A percentile compares a stretch with the other conserved stretches of the same genome.
Evolutionary conservation across 257 asterid genomes (phyloP).

Genomic region (Nicotiana sylvestris): DNA sequence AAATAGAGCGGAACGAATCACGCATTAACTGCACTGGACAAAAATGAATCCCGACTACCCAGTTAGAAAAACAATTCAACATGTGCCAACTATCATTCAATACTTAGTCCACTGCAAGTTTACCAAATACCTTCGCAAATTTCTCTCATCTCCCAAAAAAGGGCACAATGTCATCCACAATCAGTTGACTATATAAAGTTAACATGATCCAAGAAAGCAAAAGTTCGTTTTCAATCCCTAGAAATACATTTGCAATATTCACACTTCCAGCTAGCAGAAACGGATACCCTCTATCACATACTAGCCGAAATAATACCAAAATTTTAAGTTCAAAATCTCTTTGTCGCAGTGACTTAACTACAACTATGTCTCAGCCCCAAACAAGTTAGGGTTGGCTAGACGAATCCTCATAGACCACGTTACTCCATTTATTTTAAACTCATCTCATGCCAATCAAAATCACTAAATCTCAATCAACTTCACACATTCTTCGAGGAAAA

Average conservation of each 20-base stretch:
- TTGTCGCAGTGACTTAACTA: not conserved
- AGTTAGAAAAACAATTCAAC: not conserved
- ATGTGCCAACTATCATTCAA: not conserved
- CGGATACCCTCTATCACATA: not conserved
- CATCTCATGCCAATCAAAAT: not conserved
- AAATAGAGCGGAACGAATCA: not conserved
- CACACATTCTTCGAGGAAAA: not conserved
- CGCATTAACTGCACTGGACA: not conserved
- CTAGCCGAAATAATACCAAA: not conserved
- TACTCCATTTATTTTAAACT: too few species aligned
- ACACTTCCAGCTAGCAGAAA: not conserved
- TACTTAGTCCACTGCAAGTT: not conserved
- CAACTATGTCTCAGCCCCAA: too few species aligned
- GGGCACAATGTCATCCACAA: not conserved
- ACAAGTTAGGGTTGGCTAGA: too few species aligned
- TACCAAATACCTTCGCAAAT: not conserved
- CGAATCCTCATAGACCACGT: too few species aligned
- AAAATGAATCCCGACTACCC: not conserved
- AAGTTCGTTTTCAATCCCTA: not conserved
- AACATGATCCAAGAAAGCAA: not conserved
- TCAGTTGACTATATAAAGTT: not conserved
- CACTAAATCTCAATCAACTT: not conserved
- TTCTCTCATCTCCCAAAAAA: not conserved
- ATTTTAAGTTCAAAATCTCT: not conserved
- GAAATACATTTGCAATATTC: not conserved